A percentile compares a stretch with the other conserved stretches of the same genome.
Conservation (phyloP, 257 asterid genomes). For the Solanum paucissectum region DNA sequence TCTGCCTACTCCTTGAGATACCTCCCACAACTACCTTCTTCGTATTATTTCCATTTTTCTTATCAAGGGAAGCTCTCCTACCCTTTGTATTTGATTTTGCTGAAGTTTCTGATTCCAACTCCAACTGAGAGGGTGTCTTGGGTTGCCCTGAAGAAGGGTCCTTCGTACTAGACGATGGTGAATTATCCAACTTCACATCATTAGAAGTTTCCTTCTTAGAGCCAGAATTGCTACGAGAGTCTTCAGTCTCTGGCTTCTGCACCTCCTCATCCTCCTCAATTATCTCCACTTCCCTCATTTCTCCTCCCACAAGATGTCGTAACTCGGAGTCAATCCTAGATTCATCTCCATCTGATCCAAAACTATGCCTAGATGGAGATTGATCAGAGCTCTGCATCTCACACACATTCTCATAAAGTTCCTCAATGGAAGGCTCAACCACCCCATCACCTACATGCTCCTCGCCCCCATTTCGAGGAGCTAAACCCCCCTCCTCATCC, state of each 20-base stretch:
- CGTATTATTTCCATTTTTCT: conserved; percentile 21
- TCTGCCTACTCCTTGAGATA: conserved; percentile 1
- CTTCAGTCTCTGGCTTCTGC: conserved; percentile 30
- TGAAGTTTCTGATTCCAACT: conserved; percentile 35
- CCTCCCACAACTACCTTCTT: conserved; percentile 24
- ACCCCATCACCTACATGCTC: conserved; percentile 22
- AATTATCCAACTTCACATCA: conserved; percentile 18
- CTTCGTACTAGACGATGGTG: conserved; percentile 24
- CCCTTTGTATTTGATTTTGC: conserved; percentile 44
- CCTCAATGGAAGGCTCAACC: conserved; percentile 74
- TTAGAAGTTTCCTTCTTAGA: conserved; percentile 32
- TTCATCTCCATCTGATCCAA: conserved; percentile 92
- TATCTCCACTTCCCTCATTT: conserved; percentile 70
- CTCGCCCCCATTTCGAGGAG: conserved; percentile 22
- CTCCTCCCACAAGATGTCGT: conserved; percentile 86
- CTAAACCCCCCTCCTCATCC: conserved; percentile 8
- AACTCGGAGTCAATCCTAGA: conserved; percentile 83
- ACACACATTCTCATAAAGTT: conserved; percentile 76
- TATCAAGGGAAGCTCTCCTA: conserved; percentile 31
- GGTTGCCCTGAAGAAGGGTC: conserved; percentile 30
- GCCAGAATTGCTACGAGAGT: conserved; percentile 23
- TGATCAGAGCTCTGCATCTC: conserved; percentile 98
- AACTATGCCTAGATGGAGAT: conserved; percentile 82
- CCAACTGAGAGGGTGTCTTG: conserved; percentile 29
- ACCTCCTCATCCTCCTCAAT: conserved; percentile 73